Conservation (phyloP, 148 eudicot genomes). For the Diospyros lotus region DNA sequence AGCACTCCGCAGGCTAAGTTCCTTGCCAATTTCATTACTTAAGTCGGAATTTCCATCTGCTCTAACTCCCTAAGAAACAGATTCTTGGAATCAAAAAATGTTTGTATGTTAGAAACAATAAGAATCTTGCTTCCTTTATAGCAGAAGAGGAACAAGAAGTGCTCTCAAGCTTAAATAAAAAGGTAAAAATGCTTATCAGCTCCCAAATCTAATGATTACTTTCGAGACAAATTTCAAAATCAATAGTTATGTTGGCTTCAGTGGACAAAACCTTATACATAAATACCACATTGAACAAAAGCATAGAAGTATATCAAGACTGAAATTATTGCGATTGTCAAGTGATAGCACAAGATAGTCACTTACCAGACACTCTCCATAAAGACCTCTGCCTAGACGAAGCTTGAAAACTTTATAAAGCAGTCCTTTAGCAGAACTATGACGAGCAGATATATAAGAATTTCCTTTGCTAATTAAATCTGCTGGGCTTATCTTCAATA, state of each 20-base stretch:
- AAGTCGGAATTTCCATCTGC: slow-evolving; percentile 63
- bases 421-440: slow-evolving; percentile 43
- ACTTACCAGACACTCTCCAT: slow-evolving; percentile 87
- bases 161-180: neutral
- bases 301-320: neutral
- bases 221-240: slow-evolving; percentile 3
- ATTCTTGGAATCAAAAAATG: slow-evolving; percentile 11
- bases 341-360: slow-evolving; percentile 7
- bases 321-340: neutral
- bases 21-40: slow-evolving; percentile 70
- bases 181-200: neutral
- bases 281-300: neutral
- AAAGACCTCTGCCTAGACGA: slow-evolving; percentile 71
- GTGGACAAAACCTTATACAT: neutral
- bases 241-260: neutral
- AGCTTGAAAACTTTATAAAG: slow-evolving; percentile 57
- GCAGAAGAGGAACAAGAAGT: neutral
- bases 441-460: slow-evolving; percentile 34
- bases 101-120: neutral
- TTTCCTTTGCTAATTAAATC: slow-evolving; percentile 59
- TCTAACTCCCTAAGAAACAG: slow-evolving; percentile 60
- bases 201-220: slow-evolving; percentile 8
- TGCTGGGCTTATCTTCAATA: neutral
- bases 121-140: neutral
- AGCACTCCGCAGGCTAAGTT: slow-evolving; percentile 74